Conservation (phyloP, 2,329 filamentous ascomycete species). For the Fusarium duplospermum region DNA sequence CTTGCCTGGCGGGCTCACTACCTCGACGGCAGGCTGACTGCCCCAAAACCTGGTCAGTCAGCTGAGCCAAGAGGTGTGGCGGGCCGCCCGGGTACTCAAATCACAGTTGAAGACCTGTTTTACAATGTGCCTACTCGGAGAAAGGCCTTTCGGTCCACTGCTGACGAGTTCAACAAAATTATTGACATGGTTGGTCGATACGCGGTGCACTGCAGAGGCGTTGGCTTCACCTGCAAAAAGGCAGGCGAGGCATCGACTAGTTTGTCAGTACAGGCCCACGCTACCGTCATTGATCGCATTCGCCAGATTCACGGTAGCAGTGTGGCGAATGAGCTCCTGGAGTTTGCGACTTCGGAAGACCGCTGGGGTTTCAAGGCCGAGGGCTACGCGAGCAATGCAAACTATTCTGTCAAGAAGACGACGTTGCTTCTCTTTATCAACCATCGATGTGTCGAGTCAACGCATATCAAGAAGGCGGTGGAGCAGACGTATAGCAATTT, state of each 20-base stretch:
- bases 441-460: slow-evolving; percentile 91
- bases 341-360: slow-evolving; percentile 77
- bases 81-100: slow-evolving; percentile 90
- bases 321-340: slow-evolving; percentile 89
- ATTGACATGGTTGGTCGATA: slow-evolving; percentile 94
- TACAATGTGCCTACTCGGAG: slow-evolving; percentile 94
- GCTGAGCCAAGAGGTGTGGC: slow-evolving; percentile 89
- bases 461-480: slow-evolving; percentile 85
- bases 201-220: slow-evolving; percentile 89
- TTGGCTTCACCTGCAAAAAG: slow-evolving; percentile 97
- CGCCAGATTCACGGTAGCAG: slow-evolving; percentile 87
- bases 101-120: slow-evolving; percentile 96
- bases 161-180: slow-evolving; percentile 98
- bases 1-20: slow-evolving; percentile 94
- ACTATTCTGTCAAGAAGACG: slow-evolving; percentile 93
- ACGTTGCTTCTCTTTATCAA: slow-evolving; percentile 95
- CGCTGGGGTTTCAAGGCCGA: slow-evolving; percentile 87
- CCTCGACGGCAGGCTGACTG: slow-evolving; percentile 81
- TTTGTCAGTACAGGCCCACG: slow-evolving; percentile 80
- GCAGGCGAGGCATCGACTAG: slow-evolving; percentile 87
- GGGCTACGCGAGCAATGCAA: slow-evolving; percentile 90
- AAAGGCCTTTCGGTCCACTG: slow-evolving; percentile 87
- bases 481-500: slow-evolving; percentile 92
- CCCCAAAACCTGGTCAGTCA: slow-evolving; percentile 87
- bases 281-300: slow-evolving; percentile 83